These are phyloP conservation scores for Zygoascus meyerae DNA, from an alignment of 1,139 yeast species.

Conservation along the genomic window DNA sequence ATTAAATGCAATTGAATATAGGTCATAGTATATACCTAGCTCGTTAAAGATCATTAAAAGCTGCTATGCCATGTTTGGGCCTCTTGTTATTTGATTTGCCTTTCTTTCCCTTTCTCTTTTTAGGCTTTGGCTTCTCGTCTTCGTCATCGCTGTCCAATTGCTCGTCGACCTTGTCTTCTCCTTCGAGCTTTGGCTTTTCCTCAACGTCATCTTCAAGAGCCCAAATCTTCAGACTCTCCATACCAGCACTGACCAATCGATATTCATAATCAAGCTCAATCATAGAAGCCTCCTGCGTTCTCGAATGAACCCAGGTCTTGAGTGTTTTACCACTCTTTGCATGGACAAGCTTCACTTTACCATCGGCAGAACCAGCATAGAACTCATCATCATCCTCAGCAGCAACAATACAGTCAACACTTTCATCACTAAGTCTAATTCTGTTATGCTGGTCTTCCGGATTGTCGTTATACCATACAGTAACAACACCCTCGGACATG, in stretches of 20 bases:
- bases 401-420: slow-evolving; percentile 71
- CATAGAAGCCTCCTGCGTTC: slow-evolving; percentile 56
- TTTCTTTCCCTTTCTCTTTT: slow-evolving; percentile 23
- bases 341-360: slow-evolving; percentile 65
- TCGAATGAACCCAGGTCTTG: slow-evolving; percentile 50
- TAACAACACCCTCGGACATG: slow-evolving; percentile 88
- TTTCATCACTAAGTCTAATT: slow-evolving; percentile 64
- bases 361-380: slow-evolving; percentile 85
- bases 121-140: slow-evolving; percentile 17
- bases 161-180: slow-evolving; percentile 18
- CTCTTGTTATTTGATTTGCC: slow-evolving; percentile 35
- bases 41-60: not conserved
- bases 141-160: slow-evolving; percentile 6
- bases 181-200: slow-evolving; percentile 21
- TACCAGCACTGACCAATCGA: slow-evolving; percentile 72
- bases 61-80: slow-evolving; percentile 10
- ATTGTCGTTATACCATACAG: slow-evolving; percentile 69
- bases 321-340: slow-evolving; percentile 52
- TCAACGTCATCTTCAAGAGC: slow-evolving; percentile 28
- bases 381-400: slow-evolving; percentile 69
- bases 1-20: not conserved
- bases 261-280: slow-evolving; percentile 78
- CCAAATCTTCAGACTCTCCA: slow-evolving; percentile 81
- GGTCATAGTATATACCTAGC: not conserved
- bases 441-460: slow-evolving; percentile 76